Conservation (phyloP, 768 basidiomycete species). For the Sarcodon aspratus region DNA sequence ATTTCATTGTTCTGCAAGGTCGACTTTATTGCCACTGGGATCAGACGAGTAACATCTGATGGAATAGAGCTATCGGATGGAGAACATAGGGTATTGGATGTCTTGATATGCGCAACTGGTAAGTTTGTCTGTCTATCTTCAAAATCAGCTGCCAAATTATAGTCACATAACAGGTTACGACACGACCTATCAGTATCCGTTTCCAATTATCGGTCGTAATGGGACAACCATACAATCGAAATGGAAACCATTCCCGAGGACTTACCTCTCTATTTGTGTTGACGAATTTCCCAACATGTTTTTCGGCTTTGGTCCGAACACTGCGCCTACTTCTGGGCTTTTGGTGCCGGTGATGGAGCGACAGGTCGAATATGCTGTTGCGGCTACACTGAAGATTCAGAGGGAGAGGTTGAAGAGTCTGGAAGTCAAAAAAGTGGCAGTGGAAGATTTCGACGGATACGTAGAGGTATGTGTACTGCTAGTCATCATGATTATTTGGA, state of each 20-base stretch:
- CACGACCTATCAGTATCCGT: conserved; percentile 32
- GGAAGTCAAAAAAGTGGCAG: conserved; percentile 45
- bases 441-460: conserved; percentile 51
- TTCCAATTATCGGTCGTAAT: conserved; percentile 41
- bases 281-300: conserved; percentile 61
- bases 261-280: conserved; percentile 47
- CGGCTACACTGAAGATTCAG: conserved; percentile 46
- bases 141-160: not conserved
- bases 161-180: conserved; percentile 39
- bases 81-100: conserved; percentile 38
- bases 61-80: conserved; percentile 52
- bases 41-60: conserved; percentile 36
- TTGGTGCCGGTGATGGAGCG: conserved; percentile 42
- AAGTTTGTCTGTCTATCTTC: not conserved
- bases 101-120: conserved; percentile 58
- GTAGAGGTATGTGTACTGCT: conserved; percentile 29
- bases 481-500: too few relatives aligned
- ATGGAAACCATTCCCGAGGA: conserved; percentile 40
- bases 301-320: conserved; percentile 46
- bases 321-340: conserved; percentile 41
- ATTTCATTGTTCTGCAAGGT: conserved; percentile 11
- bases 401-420: conserved; percentile 55
- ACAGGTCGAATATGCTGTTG: conserved; percentile 45
- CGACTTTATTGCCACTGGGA: conserved; percentile 38
- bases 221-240: conserved; percentile 41